Evolutionary conservation across 768 basidiomycete species (phyloP).

Genomic region (Calocera cornea): DNA sequence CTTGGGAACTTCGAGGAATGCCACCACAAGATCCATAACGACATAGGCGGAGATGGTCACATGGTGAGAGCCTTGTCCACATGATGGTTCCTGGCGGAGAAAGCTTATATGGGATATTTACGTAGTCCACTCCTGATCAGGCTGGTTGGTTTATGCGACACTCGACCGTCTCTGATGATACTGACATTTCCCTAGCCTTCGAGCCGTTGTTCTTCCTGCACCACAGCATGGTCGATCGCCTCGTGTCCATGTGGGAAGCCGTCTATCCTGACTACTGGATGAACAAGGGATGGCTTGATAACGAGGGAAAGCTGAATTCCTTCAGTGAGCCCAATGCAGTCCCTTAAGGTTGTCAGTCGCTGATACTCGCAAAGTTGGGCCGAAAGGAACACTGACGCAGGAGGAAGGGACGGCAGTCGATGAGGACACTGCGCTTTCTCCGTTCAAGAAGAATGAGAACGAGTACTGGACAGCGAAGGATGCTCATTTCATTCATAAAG

Average conservation of each 20-base stretch:
- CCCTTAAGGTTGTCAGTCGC: too few species aligned
- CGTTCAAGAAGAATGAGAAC: conserved; percentile 1
- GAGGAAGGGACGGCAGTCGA: not conserved
- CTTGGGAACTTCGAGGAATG: conserved; percentile 3
- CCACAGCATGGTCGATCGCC: not conserved
- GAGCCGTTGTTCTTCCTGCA: not conserved
- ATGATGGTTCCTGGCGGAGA: not conserved
- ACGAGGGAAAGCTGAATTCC: not conserved
- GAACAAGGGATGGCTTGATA: not conserved
- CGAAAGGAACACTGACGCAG: not conserved
- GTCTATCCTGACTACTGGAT: conserved; percentile 1
- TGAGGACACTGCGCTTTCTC: not conserved
- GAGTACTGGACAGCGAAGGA: conserved; percentile 3
- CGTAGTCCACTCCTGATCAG: conserved; percentile 2
- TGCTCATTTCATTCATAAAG: not conserved
- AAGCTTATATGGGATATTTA: not conserved
- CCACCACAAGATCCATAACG: conserved; percentile 2
- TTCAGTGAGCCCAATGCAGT: not conserved
- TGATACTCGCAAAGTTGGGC: not conserved
- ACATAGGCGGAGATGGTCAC: not conserved
- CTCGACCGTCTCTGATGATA: not conserved
- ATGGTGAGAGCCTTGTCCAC: not conserved
- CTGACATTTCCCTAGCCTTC: not conserved
- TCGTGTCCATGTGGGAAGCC: not conserved
- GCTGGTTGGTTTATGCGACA: not conserved